Base-by-base conservation (phyloP, 2,329 filamentous ascomycete genomes). In the Talaromyces marneffei region DNA sequence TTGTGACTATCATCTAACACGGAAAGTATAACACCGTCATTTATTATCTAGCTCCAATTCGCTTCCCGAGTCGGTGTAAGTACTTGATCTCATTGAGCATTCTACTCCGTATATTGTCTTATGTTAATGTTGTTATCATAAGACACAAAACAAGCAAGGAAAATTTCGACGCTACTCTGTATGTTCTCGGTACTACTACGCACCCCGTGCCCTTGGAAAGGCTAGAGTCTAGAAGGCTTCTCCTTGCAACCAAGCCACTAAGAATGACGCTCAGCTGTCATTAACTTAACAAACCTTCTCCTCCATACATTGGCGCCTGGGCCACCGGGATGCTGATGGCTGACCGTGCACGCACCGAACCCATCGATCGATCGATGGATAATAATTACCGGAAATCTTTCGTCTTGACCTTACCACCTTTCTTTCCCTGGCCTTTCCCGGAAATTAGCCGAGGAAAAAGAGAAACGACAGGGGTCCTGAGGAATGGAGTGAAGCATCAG, bases 331-430 rank as follows among this genome's bases (percentile, higher is more conserved):
- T 57, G 40, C 55, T 58, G 42, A 35, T 58, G 56, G 25, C 42
- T 58, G 56, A 23, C 56, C 56, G 56, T 58, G 56, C 56, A 50
- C 53, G 18, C 29, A 52, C 48, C 53, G 35, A 56, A 56, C 53
- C 53, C 53, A 42, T 52, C 56, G 56, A 58, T 58, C 56, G 56
- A 58, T 58, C 42, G 31, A 23, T 39, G 10, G 48, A 18, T 35
- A 10, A 33, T 20, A 50, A 39, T 50, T 48, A 29, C 56, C 29
- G 46, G 29, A 27, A n/a, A 31, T 44, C 33, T 14, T 31, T 14
- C 27, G 55, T 57, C 39, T 35, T 25, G 29, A 42, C 31, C 25
- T 44, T 55, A 56, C 54, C 29, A 33, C 5, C 12, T 18, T n/a
- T 25, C 29, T 18, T 16, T 35, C 35, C 20, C 42, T 9, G 39